Percentiles rank a stretch among this genome's conserved stretches.
Conservation (phyloP, 1,139 yeast genomes). For the Zygoascus hellenicus region DNA sequence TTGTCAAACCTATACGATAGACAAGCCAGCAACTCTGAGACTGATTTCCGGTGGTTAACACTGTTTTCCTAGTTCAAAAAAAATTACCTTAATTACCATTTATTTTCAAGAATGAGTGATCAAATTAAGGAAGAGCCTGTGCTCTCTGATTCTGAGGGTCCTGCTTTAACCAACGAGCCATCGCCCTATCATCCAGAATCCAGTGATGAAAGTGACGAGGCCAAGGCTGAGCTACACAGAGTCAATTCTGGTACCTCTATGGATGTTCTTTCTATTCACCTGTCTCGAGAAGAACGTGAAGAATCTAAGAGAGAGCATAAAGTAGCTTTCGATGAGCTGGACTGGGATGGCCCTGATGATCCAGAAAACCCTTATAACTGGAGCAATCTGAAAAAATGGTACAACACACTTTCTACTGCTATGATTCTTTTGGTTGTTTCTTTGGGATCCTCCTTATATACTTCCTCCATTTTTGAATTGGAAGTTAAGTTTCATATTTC, state of each 20-base stretch:
- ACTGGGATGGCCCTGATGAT: conserved; percentile 38
- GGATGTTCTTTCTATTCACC: background rate
- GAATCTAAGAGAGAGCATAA: background rate
- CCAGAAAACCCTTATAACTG: conserved; percentile 42
- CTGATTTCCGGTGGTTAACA: no score
- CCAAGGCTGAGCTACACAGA: background rate
- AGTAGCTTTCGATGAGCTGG: conserved; percentile 2
- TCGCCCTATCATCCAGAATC: no score
- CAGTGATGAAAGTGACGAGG: background rate
- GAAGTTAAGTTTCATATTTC: conserved; percentile 17
- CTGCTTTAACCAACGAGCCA: no score
- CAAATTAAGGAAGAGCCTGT: no score
- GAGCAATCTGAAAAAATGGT: conserved; percentile 32
- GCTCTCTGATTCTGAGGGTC: no score
- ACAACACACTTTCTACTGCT: conserved; percentile 26
- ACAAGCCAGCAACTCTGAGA: no score
- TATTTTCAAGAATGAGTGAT: no score
- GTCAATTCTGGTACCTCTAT: background rate
- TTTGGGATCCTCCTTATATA: conserved; percentile 35
- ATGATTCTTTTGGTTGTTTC: conserved; percentile 31
- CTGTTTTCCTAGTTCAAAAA: no score
- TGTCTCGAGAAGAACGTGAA: conserved; percentile 4
- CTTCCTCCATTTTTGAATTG: conserved; percentile 27
- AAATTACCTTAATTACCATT: no score
- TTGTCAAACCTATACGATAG: no score